Percentiles rank a stretch among this genome's conserved stretches.
These are phyloP conservation scores for Dryas integrifolia DNA, from an alignment of 331 rosid genomes.

Conservation along the genomic window DNA sequence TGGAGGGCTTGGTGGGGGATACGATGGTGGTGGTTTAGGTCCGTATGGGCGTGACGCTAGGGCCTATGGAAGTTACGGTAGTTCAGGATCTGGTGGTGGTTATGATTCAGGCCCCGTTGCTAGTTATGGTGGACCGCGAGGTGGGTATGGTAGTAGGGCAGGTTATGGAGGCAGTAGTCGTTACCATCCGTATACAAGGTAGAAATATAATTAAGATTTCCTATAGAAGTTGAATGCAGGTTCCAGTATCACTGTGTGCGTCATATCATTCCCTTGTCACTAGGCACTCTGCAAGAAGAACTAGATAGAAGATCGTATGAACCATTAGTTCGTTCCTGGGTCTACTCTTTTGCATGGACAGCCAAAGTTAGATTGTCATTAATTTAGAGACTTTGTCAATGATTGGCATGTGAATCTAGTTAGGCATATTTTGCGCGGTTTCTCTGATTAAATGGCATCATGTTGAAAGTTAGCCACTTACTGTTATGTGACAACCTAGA, in stretches of 20 bases:
- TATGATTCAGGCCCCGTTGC: constrained; percentile 50
- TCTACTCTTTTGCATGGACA: constrained; percentile 28
- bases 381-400: constrained; percentile 43
- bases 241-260: constrained; percentile 10
- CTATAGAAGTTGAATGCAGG: constrained; percentile 55
- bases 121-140: constrained; percentile 56
- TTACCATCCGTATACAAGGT: constrained; percentile 71
- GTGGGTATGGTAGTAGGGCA: constrained; percentile 51
- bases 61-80: constrained; percentile 53
- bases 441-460: constrained; percentile 19
- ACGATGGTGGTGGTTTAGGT: constrained; percentile 56
- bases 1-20: constrained; percentile 61
- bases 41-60: constrained; percentile 55
- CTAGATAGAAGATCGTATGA: constrained; percentile 55
- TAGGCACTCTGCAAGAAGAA: constrained; percentile 48
- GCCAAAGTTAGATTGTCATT: constrained; percentile 47
- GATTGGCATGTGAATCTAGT: constrained; percentile 29
- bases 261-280: not conserved
- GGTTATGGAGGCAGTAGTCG: constrained; percentile 64
- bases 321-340: constrained; percentile 41
- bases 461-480: constrained; percentile 34
- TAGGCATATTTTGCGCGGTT: constrained; percentile 26
- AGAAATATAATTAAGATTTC: constrained; percentile 48
- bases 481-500: constrained; percentile 24
- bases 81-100: constrained; percentile 46